Conservation (phyloP, 2,329 filamentous ascomycete species). For the Phialocephala sp. region DNA sequence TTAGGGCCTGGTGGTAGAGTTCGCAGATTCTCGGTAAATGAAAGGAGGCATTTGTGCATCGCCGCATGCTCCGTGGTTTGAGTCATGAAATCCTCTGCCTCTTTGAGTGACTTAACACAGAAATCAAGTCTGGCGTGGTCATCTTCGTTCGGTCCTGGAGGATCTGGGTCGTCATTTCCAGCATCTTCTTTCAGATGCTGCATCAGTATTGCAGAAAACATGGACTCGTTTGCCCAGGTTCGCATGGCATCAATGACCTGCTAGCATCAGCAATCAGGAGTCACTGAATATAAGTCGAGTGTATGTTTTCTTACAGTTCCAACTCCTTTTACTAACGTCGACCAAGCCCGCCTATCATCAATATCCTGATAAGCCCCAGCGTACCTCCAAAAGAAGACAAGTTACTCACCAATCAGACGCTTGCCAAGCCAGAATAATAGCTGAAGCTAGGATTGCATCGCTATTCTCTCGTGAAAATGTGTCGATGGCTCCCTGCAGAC, state of each 20-base stretch:
- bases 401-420: not conserved
- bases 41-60: not conserved
- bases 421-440: not conserved
- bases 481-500: not conserved
- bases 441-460: not conserved
- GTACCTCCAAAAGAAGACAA: not conserved
- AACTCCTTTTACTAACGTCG: not conserved
- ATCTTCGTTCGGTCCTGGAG: not conserved
- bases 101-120: not conserved
- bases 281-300: not conserved
- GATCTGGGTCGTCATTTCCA: not conserved
- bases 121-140: not conserved
- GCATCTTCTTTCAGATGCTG: not conserved
- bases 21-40: not conserved
- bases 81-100: not conserved
- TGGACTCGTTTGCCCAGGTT: not conserved
- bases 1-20: not conserved
- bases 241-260: not conserved
- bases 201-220: not conserved
- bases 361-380: not conserved
- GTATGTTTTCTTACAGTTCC: not conserved
- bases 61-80: not conserved
- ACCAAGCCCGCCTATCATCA: not conserved
- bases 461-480: not conserved
- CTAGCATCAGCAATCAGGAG: not conserved